Evolutionary conservation across 164 flowering plant genomes (phyloP).

Genomic region (Umbellularia californica): DNA sequence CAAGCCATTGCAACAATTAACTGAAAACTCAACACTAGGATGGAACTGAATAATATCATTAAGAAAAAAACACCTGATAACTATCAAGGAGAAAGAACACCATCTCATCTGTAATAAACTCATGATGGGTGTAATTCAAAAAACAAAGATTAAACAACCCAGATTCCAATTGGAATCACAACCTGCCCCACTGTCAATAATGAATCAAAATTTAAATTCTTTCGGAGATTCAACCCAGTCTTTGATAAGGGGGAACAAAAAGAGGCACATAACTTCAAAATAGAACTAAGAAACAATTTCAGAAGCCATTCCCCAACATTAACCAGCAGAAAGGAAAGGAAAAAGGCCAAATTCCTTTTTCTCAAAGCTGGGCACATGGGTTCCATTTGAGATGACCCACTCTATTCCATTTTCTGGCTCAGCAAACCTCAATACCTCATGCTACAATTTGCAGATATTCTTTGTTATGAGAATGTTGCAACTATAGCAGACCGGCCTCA

Average conservation of each 20-base stretch:
- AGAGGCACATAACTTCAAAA: not conserved
- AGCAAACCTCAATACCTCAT: not conserved
- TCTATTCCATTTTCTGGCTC: not conserved
- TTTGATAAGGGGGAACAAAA: not conserved
- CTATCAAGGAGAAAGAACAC: not conserved
- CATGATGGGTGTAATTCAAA: not conserved
- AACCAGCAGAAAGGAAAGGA: not conserved
- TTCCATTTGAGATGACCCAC: not conserved
- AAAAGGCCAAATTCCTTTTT: not conserved
- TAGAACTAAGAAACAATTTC: not conserved
- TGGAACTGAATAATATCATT: no score
- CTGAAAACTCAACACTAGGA: no score
- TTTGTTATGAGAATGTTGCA: not conserved
- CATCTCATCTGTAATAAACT: not conserved
- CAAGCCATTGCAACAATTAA: no score
- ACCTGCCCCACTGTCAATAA: not conserved
- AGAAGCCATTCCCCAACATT: not conserved
- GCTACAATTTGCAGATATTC: not conserved
- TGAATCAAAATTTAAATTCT: slow-evolving; percentile 1
- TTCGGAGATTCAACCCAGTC: not conserved
- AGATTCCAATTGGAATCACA: slow-evolving; percentile 6
- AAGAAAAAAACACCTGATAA: not conserved
- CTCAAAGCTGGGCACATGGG: not conserved
- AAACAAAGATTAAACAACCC: not conserved
- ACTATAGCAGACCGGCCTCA: slow-evolving; percentile 83